These are phyloP conservation scores for Laburnicola sp. DNA, from an alignment of 2,329 filamentous ascomycete genomes.

Conservation along the genomic window DNA sequence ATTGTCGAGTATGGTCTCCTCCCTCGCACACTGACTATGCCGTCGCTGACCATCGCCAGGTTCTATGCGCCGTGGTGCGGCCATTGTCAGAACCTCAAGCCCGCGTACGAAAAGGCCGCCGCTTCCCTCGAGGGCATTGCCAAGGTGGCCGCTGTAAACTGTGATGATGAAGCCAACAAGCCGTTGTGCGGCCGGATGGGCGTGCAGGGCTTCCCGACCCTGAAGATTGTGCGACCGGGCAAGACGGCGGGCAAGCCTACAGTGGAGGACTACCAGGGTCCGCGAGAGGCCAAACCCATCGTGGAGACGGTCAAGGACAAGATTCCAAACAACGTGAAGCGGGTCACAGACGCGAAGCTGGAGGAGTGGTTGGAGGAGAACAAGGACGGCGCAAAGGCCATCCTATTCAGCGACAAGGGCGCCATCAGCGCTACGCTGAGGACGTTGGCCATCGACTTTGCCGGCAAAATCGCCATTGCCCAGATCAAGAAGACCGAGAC, in stretches of 20 bases:
- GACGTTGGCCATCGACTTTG: slow-evolving; percentile 86
- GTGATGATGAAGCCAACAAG: slow-evolving; percentile 93
- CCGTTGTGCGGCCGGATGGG: slow-evolving; percentile 81
- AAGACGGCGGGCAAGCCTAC: slow-evolving; percentile 78
- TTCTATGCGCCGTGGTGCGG: slow-evolving; percentile 99
- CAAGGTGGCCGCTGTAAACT: slow-evolving; percentile 93
- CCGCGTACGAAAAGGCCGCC: slow-evolving; percentile 92
- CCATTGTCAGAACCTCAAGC: slow-evolving; percentile 94
- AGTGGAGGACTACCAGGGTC: slow-evolving; percentile 89
- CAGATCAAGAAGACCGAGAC: slow-evolving; percentile 84
- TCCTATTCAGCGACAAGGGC: slow-evolving; percentile 93
- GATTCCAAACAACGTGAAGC: slow-evolving; percentile 89
- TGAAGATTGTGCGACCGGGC: slow-evolving; percentile 88
- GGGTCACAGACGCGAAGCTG: slow-evolving; percentile 76
- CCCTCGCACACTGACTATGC: not conserved
- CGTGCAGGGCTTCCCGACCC: slow-evolving; percentile 89
- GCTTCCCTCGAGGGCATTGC: slow-evolving; percentile 86
- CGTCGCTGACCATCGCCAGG: slow-evolving; percentile 56
- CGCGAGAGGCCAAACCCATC: slow-evolving; percentile 81
- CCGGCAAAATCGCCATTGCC: slow-evolving; percentile 75
- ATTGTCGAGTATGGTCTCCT: slow-evolving; percentile 47
- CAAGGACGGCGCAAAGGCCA: slow-evolving; percentile 75
- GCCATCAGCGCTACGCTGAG: slow-evolving; percentile 80
- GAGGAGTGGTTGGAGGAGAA: slow-evolving; percentile 71
- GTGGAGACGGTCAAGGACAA: slow-evolving; percentile 81